Conservation (phyloP, 805 yeast genomes). For the Wickerhamia fluorescens region DNA sequence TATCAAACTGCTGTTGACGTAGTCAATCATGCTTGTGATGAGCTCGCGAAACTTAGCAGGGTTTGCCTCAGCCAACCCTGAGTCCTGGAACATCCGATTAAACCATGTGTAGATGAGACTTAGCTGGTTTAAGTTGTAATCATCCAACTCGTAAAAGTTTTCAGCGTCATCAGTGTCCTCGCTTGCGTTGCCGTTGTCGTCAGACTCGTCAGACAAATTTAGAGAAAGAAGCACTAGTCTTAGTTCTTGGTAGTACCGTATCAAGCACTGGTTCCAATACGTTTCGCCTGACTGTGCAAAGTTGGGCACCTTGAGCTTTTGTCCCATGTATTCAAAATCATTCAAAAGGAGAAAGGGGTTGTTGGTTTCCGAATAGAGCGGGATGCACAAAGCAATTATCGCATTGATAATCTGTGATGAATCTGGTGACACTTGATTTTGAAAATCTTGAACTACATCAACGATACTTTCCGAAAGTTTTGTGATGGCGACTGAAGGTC, state of each 20-base stretch:
- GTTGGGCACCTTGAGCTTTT: slow-evolving; percentile 6
- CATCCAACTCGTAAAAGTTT: slow-evolving; percentile 12
- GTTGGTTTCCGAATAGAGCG: slow-evolving; percentile 25
- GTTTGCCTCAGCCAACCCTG: slow-evolving; percentile 21
- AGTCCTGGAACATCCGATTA: slow-evolving; percentile 10
- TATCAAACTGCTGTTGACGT: slow-evolving; percentile 21
- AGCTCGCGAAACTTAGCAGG: slow-evolving; percentile 18
- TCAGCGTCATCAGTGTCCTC: slow-evolving; percentile 4
- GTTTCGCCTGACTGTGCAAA: slow-evolving; percentile 12
- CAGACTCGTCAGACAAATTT: background rate
- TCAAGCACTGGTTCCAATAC: slow-evolving; percentile 15
- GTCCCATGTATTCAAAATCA: slow-evolving; percentile 23
- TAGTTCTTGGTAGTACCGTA: slow-evolving; percentile 13
- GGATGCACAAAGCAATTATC: slow-evolving; percentile 23
- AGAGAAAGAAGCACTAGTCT: slow-evolving; percentile 9
- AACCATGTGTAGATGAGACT: slow-evolving; percentile 18
- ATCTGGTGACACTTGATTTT: slow-evolving; percentile 12
- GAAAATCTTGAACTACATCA: slow-evolving; percentile 16
- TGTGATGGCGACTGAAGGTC: background rate
- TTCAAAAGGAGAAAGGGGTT: slow-evolving; percentile 30
- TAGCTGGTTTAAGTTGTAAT: slow-evolving; percentile 13
- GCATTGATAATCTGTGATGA: slow-evolving; percentile 16
- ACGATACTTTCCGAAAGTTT: slow-evolving; percentile 16
- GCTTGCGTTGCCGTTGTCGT: slow-evolving; percentile 1
- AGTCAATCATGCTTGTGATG: slow-evolving; percentile 19